Percentiles rank a stretch among this genome's conserved stretches.
phyloP scores from a whole-genome alignment of 306 rosid genomes.

The Prunus mume region DNA sequence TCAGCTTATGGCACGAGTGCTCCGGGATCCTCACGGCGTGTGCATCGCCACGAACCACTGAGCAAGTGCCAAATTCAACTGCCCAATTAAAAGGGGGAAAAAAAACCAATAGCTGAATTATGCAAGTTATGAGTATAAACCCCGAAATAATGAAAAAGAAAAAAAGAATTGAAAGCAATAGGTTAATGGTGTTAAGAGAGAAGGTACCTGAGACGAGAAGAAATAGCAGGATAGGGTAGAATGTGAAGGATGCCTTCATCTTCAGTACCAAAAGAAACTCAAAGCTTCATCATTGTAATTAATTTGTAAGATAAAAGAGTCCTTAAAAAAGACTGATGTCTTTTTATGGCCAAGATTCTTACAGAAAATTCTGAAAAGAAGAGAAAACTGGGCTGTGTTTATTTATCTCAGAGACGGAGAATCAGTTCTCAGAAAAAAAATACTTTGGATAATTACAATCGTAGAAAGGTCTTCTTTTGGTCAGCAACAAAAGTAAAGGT shows the following conservation, averaged over 20 bases:
- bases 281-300: not conserved
- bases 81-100: not conserved
- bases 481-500: too few relatives aligned
- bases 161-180: too few relatives aligned
- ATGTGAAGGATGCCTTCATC: slow-evolving; percentile 30
- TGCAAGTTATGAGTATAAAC: too few relatives aligned
- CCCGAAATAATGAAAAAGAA: too few relatives aligned
- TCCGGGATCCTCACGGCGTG: slow-evolving; percentile 44
- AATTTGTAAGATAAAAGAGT: not conserved
- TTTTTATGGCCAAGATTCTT: slow-evolving; percentile 9
- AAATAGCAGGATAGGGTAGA: slow-evolving; percentile 26
- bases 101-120: too few relatives aligned
- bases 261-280: not conserved
- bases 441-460: too few relatives aligned
- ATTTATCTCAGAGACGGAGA: too few relatives aligned
- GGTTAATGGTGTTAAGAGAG: not conserved
- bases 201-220: slow-evolving; percentile 44
- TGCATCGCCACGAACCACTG: slow-evolving; percentile 9
- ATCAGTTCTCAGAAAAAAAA: too few relatives aligned
- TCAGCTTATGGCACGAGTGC: slow-evolving; percentile 41
- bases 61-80: slow-evolving; percentile 29
- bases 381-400: not conserved
- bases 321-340: not conserved
- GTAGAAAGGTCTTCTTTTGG: too few relatives aligned
- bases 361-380: not conserved